Conservation (phyloP, 257 asterid genomes). For the Solanum pimpinellifolium region DNA sequence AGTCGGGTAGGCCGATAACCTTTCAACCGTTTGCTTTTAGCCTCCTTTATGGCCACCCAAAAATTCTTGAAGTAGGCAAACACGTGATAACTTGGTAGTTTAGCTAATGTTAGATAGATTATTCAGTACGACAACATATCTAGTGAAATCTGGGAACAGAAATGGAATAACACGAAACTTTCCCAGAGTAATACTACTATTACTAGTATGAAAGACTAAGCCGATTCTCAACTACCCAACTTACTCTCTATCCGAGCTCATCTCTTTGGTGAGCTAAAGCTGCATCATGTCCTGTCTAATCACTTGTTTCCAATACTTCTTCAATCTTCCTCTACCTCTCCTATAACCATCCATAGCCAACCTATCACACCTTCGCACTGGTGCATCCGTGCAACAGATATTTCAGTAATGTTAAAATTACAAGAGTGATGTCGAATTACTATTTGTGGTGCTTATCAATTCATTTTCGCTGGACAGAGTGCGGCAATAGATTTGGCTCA, state of each 20-base stretch:
- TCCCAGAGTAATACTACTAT: background rate
- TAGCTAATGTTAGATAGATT: background rate
- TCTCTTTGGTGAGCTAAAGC: background rate
- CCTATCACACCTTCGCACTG: background rate
- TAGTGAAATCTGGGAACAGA: background rate
- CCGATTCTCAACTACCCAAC: background rate
- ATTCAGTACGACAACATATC: background rate
- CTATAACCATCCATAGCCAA: background rate
- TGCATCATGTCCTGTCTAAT: background rate
- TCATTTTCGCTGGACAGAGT: constrained; percentile 32
- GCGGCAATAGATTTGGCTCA: constrained; percentile 62
- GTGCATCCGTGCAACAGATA: background rate
- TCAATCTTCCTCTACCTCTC: background rate
- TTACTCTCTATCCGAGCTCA: background rate
- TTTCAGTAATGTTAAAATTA: background rate
- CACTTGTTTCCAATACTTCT: background rate
- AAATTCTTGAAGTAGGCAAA: background rate
- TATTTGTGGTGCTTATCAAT: background rate
- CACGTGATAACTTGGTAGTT: background rate
- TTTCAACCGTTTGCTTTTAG: background rate
- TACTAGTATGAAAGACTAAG: background rate
- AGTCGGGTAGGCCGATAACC: background rate
- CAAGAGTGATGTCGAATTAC: background rate
- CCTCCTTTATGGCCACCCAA: background rate
- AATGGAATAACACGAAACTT: background rate